These are phyloP conservation scores for Myrica gale DNA, from an alignment of 306 rosid species.

Conservation along the genomic window DNA sequence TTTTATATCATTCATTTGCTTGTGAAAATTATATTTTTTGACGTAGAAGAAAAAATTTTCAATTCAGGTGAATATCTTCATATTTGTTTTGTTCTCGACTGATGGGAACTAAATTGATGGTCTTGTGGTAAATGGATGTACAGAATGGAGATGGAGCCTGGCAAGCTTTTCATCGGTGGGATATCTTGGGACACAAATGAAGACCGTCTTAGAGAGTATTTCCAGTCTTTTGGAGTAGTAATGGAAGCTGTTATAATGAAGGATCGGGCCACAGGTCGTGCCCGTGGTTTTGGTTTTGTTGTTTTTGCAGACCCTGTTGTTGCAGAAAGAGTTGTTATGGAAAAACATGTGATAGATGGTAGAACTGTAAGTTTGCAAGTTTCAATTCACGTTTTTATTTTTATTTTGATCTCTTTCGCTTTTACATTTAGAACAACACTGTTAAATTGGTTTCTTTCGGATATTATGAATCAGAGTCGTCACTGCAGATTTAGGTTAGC, in stretches of 20 bases:
- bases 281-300: slow-evolving; percentile 58
- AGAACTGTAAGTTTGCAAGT: slow-evolving; percentile 50
- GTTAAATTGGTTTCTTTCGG: slow-evolving; percentile 18
- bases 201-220: slow-evolving; percentile 58
- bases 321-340: slow-evolving; percentile 54
- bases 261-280: slow-evolving; percentile 58
- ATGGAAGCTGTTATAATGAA: slow-evolving; percentile 58
- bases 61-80: background rate
- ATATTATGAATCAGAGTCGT: slow-evolving; percentile 5
- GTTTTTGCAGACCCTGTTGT: slow-evolving; percentile 52
- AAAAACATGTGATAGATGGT: slow-evolving; percentile 55
- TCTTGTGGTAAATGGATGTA: slow-evolving; percentile 20
- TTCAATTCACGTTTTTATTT: slow-evolving; percentile 1
- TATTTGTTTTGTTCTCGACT: slow-evolving; percentile 6
- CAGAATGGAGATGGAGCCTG: slow-evolving; percentile 73
- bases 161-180: slow-evolving; percentile 86
- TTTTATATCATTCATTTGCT: slow-evolving; percentile 17
- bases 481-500: slow-evolving; percentile 1
- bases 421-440: slow-evolving; percentile 3
- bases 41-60: slow-evolving; percentile 7
- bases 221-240: slow-evolving; percentile 48
- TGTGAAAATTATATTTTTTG: slow-evolving; percentile 23
- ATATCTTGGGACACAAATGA: slow-evolving; percentile 70
- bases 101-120: slow-evolving; percentile 27
- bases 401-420: background rate